Evolutionary conservation across 1,284 basidiomycete species (phyloP).

Genomic region (Puccinia coronata): DNA sequence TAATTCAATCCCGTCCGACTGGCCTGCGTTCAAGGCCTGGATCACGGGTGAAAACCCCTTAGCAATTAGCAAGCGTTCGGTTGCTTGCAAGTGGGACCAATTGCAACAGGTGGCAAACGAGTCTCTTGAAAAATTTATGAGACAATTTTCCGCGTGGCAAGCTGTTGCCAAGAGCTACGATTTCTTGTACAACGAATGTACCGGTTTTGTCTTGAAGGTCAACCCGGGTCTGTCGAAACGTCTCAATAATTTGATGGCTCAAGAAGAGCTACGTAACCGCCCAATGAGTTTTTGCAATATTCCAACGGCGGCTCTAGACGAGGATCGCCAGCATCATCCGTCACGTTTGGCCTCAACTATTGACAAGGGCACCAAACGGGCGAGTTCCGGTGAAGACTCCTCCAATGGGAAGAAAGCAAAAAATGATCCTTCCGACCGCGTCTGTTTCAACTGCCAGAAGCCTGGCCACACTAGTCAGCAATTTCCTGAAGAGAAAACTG

Average conservation of each 20-base stretch:
- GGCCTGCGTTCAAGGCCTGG: not conserved
- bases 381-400: not conserved
- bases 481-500: not conserved
- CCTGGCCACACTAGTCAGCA: not conserved
- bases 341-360: not conserved
- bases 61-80: not conserved
- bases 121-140: not conserved
- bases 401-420: not conserved
- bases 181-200: not conserved
- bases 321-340: not conserved
- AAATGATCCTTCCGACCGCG: not conserved
- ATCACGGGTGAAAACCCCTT: not conserved
- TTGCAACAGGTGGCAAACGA: not conserved
- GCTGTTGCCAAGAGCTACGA: not conserved
- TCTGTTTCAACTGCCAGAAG: slow-evolving; percentile 5
- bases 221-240: not conserved
- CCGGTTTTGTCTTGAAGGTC: not conserved
- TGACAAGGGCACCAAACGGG: not conserved
- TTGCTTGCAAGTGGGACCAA: not conserved
- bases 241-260: not conserved
- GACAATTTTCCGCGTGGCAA: not conserved
- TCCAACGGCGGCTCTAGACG: not conserved
- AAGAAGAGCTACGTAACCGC: not conserved
- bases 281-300: not conserved
- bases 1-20: not conserved